Evolutionary conservation across 148 eudicot species (phyloP), one percentile per base, ranked within the genome.

Genomic region (Fagopyrum esculentum): DNA sequence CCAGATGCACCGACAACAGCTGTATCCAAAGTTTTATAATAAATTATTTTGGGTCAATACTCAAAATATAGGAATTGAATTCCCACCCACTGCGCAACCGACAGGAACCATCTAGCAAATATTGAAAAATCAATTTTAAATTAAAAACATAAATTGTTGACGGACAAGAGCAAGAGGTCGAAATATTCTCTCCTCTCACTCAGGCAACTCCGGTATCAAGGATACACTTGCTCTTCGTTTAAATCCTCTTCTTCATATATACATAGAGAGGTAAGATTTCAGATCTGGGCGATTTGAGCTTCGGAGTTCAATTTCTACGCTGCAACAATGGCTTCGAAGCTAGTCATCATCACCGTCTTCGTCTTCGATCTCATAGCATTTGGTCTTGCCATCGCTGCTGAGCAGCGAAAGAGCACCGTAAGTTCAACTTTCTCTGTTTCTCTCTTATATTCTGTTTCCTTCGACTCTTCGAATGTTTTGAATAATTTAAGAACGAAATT

Each of bases 331-430:
- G 89, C 89, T 55, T 89, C 90, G 6, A 89, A 89, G 63, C 43
- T 83, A n/a, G 73, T 89, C 8, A 22, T 84, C 71, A 54, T 81
- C 12, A 50, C 51, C 0, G 76, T 89, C 68, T 85, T 85, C 78
- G 60, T 85, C 29, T 77, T 87, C 8, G 85, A 89, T 82, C 78
- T 84, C 74, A 82, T 89, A 40, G 93, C 90, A 45, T 89, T 89
- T 63, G 93, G 84, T 64, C 78, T 89, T 44, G 93, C 93, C 66
- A 83, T 89, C 73, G 90, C 89, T 48, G 93, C 93, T 78, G 93
- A 89, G 80, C 89, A 83, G 78, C 73, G 90, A n/a, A 82, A 90
- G 50, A 89, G 90, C 85, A 84, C 78, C 48, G 93, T 87, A 57
- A 78, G 84, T 48, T 9, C 45, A 15, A 57, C 19, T 1, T 59